phyloP scores from a whole-genome alignment of 2,329 filamentous ascomycete genomes.

The Sclerotinia spermophila region DNA sequence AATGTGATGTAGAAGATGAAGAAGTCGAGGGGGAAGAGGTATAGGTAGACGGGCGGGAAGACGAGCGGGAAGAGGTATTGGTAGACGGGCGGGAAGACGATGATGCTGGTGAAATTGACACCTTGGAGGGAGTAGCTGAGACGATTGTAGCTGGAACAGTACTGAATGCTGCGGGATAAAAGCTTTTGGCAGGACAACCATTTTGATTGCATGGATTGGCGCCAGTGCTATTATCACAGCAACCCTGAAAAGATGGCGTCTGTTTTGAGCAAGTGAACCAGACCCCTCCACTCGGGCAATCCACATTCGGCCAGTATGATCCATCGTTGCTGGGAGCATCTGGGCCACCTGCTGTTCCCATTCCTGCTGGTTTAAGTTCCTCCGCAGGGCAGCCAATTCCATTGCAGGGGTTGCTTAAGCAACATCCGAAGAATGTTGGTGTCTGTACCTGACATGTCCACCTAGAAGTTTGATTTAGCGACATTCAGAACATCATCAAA shows the following conservation, averaged over 20 bases:
- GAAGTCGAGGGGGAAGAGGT: too few species aligned
- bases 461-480: slow-evolving; percentile 1
- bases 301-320: neutral
- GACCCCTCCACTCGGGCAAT: slow-evolving; percentile 7
- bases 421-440: slow-evolving; percentile 27
- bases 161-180: neutral
- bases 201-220: neutral
- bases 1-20: neutral
- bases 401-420: slow-evolving; percentile 24
- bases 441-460: slow-evolving; percentile 22
- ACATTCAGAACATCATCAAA: neutral
- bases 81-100: too few species aligned
- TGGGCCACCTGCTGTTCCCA: slow-evolving; percentile 19
- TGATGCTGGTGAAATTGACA: neutral
- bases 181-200: neutral
- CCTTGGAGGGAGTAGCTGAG: neutral
- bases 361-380: slow-evolving; percentile 22
- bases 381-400: slow-evolving; percentile 20
- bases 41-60: too few species aligned
- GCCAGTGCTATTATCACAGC: neutral
- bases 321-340: slow-evolving; percentile 3
- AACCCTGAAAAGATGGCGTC: slow-evolving; percentile 9
- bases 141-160: neutral
- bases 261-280: neutral
- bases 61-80: too few species aligned